phyloP scores from a whole-genome alignment of 352 stramenopile genomes.

The Phytophthora europaea region DNA sequence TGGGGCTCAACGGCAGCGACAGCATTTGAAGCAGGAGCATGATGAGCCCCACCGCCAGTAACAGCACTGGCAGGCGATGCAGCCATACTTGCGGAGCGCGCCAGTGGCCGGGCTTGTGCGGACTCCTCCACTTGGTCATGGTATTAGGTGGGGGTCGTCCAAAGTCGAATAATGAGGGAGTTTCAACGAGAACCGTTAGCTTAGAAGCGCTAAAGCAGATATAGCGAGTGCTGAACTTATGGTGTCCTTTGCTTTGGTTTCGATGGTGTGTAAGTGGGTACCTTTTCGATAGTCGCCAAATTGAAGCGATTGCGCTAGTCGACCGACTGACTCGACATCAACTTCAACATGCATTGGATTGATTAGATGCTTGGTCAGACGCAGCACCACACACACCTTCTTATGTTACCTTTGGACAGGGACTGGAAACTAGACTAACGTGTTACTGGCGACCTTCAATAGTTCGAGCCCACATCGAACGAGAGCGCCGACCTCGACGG shows the following conservation, averaged over 20 bases:
- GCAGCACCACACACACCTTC: not conserved
- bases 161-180: not conserved
- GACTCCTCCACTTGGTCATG: not conserved
- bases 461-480: constrained; percentile 37
- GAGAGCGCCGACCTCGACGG: constrained; percentile 40
- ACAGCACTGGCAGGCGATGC: not conserved
- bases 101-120: not conserved
- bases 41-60: not conserved
- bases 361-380: not conserved
- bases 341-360: constrained; percentile 17
- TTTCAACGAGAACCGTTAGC: not conserved
- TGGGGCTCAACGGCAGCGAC: not conserved
- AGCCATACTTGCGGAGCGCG: not conserved
- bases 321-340: constrained; percentile 1
- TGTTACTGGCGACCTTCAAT: not conserved
- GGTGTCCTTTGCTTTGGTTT: too few relatives aligned
- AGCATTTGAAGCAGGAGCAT: not conserved
- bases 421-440: constrained; percentile 22
- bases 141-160: not conserved
- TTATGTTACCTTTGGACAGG: constrained; percentile 26
- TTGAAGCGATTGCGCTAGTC: too few relatives aligned
- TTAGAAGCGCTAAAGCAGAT: too few relatives aligned
- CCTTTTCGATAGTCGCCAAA: too few relatives aligned
- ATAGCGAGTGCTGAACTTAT: too few relatives aligned
- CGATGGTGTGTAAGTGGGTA: too few relatives aligned